Evolutionary conservation across 2,329 filamentous ascomycete genomes (phyloP).

Genomic region (Sarocladium kiliense): DNA sequence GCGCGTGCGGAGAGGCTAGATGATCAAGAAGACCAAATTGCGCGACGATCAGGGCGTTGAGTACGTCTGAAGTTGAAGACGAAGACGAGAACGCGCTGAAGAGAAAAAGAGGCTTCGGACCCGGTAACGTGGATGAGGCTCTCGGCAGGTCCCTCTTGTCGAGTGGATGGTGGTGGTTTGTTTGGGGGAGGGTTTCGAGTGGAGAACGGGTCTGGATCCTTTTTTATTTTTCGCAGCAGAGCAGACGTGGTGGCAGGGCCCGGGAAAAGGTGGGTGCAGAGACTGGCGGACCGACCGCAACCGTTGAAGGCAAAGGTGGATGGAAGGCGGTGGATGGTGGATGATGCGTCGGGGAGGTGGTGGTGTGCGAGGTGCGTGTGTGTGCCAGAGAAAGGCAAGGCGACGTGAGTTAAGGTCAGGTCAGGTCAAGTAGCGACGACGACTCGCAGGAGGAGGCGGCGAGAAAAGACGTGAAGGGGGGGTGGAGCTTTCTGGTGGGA

Average conservation of each 20-base stretch:
- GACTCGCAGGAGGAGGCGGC: not conserved
- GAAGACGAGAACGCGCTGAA: slow-evolving; percentile 1
- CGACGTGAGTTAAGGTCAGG: not conserved
- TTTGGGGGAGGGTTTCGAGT: slow-evolving; percentile 41
- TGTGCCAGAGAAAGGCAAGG: not conserved
- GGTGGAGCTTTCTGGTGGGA: slow-evolving; percentile 1
- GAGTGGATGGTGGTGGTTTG: slow-evolving; percentile 34
- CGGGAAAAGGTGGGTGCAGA: slow-evolving; percentile 11
- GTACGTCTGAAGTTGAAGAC: not conserved
- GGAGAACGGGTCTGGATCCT: slow-evolving; percentile 40
- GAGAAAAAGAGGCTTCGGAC: slow-evolving; percentile 14
- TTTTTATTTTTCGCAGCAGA: slow-evolving; percentile 32
- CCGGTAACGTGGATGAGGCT: slow-evolving; percentile 34
- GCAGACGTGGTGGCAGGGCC: slow-evolving; percentile 21
- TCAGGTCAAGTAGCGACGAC: slow-evolving; percentile 2
- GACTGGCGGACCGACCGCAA: slow-evolving; percentile 8
- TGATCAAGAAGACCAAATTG: not conserved
- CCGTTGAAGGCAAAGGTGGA: slow-evolving; percentile 7
- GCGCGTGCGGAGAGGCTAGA: slow-evolving; percentile 14
- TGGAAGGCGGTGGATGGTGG: slow-evolving; percentile 5
- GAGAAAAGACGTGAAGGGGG: slow-evolving; percentile 5
- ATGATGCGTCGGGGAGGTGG: not conserved
- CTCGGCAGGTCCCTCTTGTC: slow-evolving; percentile 30
- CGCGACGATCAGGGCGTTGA: not conserved
- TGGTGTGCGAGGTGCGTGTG: slow-evolving; percentile 5